Conservation (phyloP, 495 filamentous ascomycete species). For the Podospora pseudoanserina region DNA sequence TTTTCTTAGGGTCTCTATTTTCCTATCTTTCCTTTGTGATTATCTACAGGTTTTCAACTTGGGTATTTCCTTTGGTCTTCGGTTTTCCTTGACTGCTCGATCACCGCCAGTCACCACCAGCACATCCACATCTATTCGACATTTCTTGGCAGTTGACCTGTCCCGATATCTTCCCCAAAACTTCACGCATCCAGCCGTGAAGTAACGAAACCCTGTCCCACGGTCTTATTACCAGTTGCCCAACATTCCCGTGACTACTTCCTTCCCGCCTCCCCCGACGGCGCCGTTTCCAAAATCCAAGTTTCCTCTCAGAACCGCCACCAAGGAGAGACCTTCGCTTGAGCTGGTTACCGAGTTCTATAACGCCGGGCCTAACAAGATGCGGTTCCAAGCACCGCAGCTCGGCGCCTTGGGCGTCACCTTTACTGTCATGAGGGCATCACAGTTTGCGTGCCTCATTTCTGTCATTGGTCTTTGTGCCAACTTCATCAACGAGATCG, state of each 20-base stretch:
- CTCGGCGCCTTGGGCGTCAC: slow-evolving; percentile 76
- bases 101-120: neutral
- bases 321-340: slow-evolving; percentile 28
- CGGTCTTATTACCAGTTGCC: slow-evolving; percentile 16
- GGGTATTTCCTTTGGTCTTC: neutral
- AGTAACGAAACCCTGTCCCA: neutral
- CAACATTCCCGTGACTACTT: slow-evolving; percentile 27
- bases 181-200: slow-evolving; percentile 4
- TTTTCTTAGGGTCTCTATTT: slow-evolving; percentile 3
- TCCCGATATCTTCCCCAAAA: slow-evolving; percentile 2
- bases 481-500: slow-evolving; percentile 78
- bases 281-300: slow-evolving; percentile 27
- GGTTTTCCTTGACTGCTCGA: slow-evolving; percentile 4
- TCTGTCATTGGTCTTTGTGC: slow-evolving; percentile 75
- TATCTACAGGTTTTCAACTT: slow-evolving; percentile 3
- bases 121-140: neutral
- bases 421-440: slow-evolving; percentile 67
- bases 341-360: slow-evolving; percentile 36
- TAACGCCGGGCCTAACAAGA: slow-evolving; percentile 33
- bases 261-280: slow-evolving; percentile 30
- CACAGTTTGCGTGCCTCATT: slow-evolving; percentile 70
- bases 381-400: slow-evolving; percentile 57
- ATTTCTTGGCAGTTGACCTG: slow-evolving; percentile 34
- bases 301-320: slow-evolving; percentile 30
- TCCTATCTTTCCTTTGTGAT: slow-evolving; percentile 9